phyloP scores from a whole-genome alignment of 192 early-diverging fungal genomes.

The Mortierella claussenii region DNA sequence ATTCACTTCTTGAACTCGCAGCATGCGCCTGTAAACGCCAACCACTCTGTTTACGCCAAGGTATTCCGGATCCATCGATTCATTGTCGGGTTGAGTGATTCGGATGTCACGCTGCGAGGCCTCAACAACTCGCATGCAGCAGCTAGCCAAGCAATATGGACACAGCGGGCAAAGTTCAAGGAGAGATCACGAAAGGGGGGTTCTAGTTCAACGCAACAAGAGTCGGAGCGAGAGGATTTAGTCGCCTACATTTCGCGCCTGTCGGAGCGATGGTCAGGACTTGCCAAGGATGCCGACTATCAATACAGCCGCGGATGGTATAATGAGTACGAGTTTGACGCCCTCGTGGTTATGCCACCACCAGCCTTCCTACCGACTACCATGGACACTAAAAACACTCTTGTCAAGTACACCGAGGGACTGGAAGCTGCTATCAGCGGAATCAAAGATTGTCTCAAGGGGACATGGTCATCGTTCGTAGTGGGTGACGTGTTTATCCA shows the following conservation, averaged over 20 bases:
- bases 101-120: constrained; percentile 60
- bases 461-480: constrained; percentile 42
- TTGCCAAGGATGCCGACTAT: constrained; percentile 40
- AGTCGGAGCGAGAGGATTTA: constrained; percentile 20
- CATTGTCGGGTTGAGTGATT: constrained; percentile 56
- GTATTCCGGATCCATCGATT: constrained; percentile 60
- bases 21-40: constrained; percentile 52
- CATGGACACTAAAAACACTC: constrained; percentile 43
- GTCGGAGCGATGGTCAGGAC: constrained; percentile 43
- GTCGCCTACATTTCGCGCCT: constrained; percentile 26
- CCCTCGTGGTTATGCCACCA: constrained; percentile 40
- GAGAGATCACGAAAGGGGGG: constrained; percentile 13
- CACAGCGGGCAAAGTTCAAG: constrained; percentile 30
- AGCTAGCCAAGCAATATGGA: constrained; percentile 40
- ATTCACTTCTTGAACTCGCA: constrained; percentile 58
- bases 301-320: constrained; percentile 61
- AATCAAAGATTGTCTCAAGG: constrained; percentile 25
- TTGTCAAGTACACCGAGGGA: constrained; percentile 36
- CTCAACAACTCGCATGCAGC: constrained; percentile 40
- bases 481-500: constrained; percentile 45
- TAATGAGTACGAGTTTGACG: constrained; percentile 57
- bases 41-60: constrained; percentile 63
- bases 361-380: constrained; percentile 39
- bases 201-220: background rate
- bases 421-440: constrained; percentile 13